A percentile compares a stretch with the other conserved stretches of the same genome.
These are phyloP conservation scores for Sphaerobolus stellatus DNA, from an alignment of 1,284 basidiomycete species.

Conservation along the genomic window DNA sequence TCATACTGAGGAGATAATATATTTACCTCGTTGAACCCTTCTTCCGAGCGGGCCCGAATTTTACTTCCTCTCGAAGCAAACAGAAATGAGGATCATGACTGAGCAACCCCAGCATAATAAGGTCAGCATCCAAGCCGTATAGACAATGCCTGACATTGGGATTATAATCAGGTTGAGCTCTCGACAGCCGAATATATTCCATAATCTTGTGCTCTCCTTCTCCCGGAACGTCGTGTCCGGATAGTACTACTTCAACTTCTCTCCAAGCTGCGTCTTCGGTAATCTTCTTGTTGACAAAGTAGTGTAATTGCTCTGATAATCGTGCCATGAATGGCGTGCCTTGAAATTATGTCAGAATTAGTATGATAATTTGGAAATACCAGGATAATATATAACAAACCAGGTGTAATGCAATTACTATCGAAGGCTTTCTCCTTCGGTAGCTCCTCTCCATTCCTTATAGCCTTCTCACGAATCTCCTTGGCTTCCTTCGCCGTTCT, in stretches of 20 bases:
- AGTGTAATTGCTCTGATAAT: constrained; percentile 87
- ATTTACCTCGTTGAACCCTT: constrained; percentile 69
- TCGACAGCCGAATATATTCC: constrained; percentile 95
- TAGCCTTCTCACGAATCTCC: constrained; percentile 85
- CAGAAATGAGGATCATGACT: constrained; percentile 99
- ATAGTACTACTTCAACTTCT: constrained; percentile 88
- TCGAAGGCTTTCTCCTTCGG: constrained; percentile 96
- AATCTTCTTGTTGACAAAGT: constrained; percentile 98
- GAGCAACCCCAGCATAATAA: constrained; percentile 96
- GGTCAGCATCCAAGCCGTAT: constrained; percentile 97
- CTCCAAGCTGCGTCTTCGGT: constrained; percentile 94
- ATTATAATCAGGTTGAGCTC: constrained; percentile 94
- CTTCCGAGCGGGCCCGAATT: constrained; percentile 80
- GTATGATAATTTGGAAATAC: background rate
- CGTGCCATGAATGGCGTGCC: constrained; percentile 95
- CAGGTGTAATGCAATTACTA: constrained; percentile 98
- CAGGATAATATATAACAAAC: constrained; percentile 43
- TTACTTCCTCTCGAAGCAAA: constrained; percentile 95
- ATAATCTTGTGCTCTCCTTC: constrained; percentile 99
- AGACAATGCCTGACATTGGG: constrained; percentile 95
- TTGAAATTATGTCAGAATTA: constrained; percentile 29
- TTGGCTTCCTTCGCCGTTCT: constrained; percentile 91
- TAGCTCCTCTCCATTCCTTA: constrained; percentile 85
- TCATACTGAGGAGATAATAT: background rate
- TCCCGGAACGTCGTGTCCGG: constrained; percentile 98